Evolutionary conservation across 345 rosid genomes (phyloP).

Genomic region (Eucalyptus curtisii): DNA sequence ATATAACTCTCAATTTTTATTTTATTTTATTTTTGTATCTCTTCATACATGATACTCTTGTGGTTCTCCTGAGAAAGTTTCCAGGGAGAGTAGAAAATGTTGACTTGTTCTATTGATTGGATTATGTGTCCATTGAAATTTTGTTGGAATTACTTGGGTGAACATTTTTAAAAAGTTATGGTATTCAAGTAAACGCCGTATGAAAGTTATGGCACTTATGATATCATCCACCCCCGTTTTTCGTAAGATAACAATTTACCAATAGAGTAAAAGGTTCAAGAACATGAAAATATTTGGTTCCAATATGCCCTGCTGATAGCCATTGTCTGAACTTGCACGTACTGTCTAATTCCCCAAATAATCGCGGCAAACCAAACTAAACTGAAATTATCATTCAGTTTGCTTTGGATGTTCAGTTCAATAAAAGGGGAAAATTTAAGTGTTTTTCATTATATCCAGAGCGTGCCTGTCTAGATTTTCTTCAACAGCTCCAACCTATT

Average conservation of each 20-base stretch:
- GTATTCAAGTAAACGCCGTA: accelerated
- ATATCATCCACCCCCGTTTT: accelerated
- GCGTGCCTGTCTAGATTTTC: background rate
- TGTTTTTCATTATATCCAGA: background rate
- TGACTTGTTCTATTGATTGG: background rate
- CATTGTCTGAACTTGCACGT: background rate
- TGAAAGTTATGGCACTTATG: too few species aligned
- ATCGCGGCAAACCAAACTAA: background rate
- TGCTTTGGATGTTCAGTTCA: too few species aligned
- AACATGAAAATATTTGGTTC: background rate
- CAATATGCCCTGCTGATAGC: background rate
- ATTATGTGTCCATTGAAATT: background rate
- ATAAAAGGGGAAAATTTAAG: background rate
- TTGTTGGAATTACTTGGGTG: background rate
- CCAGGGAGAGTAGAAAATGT: background rate
- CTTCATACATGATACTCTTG: background rate
- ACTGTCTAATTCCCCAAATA: background rate
- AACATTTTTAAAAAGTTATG: too few species aligned
- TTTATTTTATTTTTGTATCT: too few species aligned
- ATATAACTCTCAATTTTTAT: background rate
- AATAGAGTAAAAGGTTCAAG: background rate
- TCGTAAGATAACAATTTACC: background rate
- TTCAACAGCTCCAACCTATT: background rate
- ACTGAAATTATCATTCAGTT: too few species aligned
- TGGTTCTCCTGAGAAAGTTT: background rate